Percentiles rank a stretch among this genome's conserved stretches.
phyloP scores from a whole-genome alignment of 2,329 filamentous ascomycete species.

The Hypomyces rosellus region DNA sequence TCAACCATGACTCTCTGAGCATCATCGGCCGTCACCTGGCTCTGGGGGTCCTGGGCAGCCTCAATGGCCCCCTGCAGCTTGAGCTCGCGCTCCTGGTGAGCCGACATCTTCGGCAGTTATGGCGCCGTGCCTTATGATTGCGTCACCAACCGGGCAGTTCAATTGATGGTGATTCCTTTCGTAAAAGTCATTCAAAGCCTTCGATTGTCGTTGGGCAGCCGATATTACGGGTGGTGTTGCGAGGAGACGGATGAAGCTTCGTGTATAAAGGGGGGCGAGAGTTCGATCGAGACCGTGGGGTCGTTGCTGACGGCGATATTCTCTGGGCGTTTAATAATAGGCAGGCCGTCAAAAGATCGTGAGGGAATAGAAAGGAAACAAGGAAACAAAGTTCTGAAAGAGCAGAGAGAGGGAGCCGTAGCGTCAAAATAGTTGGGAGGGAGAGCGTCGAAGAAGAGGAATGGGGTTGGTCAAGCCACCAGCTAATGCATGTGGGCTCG shows the following conservation, averaged over 20 bases:
- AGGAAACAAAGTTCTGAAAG: constrained; percentile 1
- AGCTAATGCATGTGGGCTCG: constrained; percentile 12
- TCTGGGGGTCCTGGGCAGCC: constrained; percentile 66
- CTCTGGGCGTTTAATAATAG: background rate
- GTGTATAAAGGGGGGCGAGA: background rate
- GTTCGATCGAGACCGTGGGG: background rate
- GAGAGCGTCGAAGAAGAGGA: background rate
- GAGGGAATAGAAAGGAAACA: constrained; percentile 2
- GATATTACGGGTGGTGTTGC: background rate
- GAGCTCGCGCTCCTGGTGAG: constrained; percentile 50
- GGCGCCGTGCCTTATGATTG: constrained; percentile 6
- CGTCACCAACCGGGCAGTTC: constrained; percentile 3
- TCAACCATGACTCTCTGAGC: constrained; percentile 69
- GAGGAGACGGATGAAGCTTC: background rate
- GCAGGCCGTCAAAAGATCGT: background rate
- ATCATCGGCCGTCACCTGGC: constrained; percentile 59
- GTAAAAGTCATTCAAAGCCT: constrained; percentile 11
- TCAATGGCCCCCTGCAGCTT: constrained; percentile 77
- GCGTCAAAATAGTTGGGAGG: background rate
- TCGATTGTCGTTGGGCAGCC: constrained; percentile 7
- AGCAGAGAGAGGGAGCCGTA: constrained; percentile 6
- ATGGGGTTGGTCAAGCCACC: constrained; percentile 8
- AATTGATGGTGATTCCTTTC: constrained; percentile 9
- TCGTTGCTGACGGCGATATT: too few species aligned
- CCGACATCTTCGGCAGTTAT: constrained; percentile 25